These are phyloP conservation scores for Xylaria sp. DNA, from an alignment of 2,329 filamentous ascomycete species.

Conservation along the genomic window DNA sequence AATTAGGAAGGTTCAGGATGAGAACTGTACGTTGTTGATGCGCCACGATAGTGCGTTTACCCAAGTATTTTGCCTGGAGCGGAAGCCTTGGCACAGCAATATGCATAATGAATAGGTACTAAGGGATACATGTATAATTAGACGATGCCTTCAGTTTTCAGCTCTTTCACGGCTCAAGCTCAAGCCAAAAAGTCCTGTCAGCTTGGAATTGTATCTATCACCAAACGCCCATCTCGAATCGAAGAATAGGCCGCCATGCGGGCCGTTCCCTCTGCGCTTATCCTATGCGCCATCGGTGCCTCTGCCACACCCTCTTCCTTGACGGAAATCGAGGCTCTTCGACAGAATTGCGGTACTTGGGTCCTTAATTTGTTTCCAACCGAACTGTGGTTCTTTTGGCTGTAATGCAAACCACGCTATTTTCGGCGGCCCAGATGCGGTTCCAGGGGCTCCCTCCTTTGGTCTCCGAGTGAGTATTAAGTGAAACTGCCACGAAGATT, in stretches of 20 bases:
- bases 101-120: neutral
- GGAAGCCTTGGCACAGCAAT: neutral
- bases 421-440: slow-evolving; percentile 9
- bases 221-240: too few species aligned
- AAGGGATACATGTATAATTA: neutral
- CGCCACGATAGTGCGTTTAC: neutral
- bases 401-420: slow-evolving; percentile 12
- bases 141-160: neutral
- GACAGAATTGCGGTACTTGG: slow-evolving; percentile 7
- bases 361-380: slow-evolving; percentile 8
- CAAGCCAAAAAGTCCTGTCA: neutral
- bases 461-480: slow-evolving; percentile 21
- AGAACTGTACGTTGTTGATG: neutral
- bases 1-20: neutral
- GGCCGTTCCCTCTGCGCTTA: slow-evolving; percentile 2
- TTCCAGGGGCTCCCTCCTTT: slow-evolving; percentile 19
- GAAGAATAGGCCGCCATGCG: slow-evolving; percentile 7
- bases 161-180: too few species aligned
- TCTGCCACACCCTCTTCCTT: slow-evolving; percentile 3
- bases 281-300: slow-evolving; percentile 15
- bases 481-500: neutral
- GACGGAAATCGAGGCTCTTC: neutral
- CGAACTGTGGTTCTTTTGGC: neutral
- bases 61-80: neutral
- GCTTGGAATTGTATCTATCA: neutral